These are phyloP conservation scores for Pythium coloratum DNA, from an alignment of 352 stramenopile species.

Conservation along the genomic window DNA sequence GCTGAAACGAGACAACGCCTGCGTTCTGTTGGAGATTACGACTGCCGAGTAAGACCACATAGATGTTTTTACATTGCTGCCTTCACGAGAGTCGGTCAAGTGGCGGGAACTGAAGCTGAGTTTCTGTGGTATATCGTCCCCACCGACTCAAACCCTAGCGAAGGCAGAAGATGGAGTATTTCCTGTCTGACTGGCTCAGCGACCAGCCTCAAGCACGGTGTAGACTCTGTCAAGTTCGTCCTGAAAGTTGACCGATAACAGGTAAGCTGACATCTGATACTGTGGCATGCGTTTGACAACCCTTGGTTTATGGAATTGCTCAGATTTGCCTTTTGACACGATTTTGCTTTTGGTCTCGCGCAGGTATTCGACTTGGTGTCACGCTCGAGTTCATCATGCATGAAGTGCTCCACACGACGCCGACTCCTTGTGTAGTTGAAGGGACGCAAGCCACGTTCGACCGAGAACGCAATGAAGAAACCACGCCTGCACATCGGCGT, in stretches of 20 bases:
- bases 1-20: conserved; percentile 41
- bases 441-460: neutral
- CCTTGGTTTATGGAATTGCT: neutral
- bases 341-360: neutral
- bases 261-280: neutral
- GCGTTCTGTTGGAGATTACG: conserved; percentile 37
- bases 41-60: neutral
- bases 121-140: neutral
- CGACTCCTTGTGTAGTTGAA: neutral
- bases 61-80: neutral
- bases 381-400: neutral
- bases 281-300: neutral
- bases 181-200: neutral
- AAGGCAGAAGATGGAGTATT: neutral
- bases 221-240: neutral
- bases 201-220: neutral
- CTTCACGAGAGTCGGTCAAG: neutral
- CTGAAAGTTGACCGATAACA: neutral
- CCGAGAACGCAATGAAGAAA: no score
- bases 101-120: neutral
- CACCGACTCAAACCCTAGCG: neutral
- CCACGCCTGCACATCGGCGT: no score
- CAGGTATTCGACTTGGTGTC: neutral
- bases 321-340: neutral
- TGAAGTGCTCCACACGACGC: neutral